A percentile compares a stretch with the other conserved stretches of the same genome.
phyloP scores from a whole-genome alignment of 192 early-diverging fungal species.

The Coemansia sp. region DNA sequence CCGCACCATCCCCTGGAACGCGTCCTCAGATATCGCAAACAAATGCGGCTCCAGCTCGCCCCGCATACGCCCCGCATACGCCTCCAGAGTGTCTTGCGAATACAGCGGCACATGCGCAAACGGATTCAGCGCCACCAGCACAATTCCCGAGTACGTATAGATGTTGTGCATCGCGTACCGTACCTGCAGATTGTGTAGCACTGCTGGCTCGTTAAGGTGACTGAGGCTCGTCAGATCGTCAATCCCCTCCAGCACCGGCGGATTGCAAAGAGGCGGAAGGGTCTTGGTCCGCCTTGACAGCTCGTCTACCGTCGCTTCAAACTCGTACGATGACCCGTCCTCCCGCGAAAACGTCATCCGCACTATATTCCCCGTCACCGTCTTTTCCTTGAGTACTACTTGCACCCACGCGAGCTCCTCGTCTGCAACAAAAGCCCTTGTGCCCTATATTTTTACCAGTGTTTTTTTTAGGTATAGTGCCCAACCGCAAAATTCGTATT shows the following conservation, averaged over 20 bases:
- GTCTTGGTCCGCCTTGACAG: slow-evolving; percentile 64
- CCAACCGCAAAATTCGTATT: too few relatives aligned
- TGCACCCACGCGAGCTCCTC: slow-evolving; percentile 44
- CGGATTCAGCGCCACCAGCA: slow-evolving; percentile 96
- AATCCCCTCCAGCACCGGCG: slow-evolving; percentile 80
- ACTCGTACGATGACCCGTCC: slow-evolving; percentile 25
- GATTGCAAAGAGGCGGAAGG: slow-evolving; percentile 91
- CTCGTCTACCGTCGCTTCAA: slow-evolving; percentile 69
- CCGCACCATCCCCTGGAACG: slow-evolving; percentile 92
- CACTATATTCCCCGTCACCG: slow-evolving; percentile 13
- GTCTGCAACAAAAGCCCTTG: slow-evolving; percentile 38
- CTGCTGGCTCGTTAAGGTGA: slow-evolving; percentile 93
- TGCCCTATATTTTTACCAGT: slow-evolving; percentile 15
- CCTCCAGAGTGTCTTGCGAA: slow-evolving; percentile 87
- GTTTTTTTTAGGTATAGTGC: neutral
- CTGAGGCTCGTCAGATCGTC: slow-evolving; percentile 94
- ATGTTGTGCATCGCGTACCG: slow-evolving; percentile 92
- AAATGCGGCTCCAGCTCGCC: slow-evolving; percentile 97
- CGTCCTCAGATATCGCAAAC: slow-evolving; percentile 98
- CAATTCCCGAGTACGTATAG: slow-evolving; percentile 99
- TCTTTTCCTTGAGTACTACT: slow-evolving; percentile 35
- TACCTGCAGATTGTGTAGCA: slow-evolving; percentile 87
- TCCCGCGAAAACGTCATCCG: slow-evolving; percentile 30
- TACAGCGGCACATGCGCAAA: slow-evolving; percentile 86
- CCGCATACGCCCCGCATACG: slow-evolving; percentile 88